Evolutionary conservation across 345 rosid species (phyloP).

Genomic region (Eutrema japonicum): DNA sequence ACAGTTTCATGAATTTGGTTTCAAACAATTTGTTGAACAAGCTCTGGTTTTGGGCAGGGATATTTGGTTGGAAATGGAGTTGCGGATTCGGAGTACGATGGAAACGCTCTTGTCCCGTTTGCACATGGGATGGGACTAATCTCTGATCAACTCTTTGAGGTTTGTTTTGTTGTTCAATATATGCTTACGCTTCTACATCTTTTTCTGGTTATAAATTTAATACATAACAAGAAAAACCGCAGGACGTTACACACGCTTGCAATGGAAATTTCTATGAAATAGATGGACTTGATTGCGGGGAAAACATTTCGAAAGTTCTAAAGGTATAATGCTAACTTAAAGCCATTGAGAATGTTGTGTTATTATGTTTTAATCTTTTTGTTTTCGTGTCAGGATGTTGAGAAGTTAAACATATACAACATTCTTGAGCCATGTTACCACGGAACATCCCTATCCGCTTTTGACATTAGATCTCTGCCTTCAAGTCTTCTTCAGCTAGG

Average conservation of each 20-base stretch:
- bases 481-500: constrained; percentile 63
- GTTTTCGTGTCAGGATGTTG: constrained; percentile 24
- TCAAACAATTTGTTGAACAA: neutral
- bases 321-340: constrained; percentile 3
- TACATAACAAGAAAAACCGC: constrained; percentile 21
- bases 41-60: constrained; percentile 55
- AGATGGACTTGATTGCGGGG: constrained; percentile 36
- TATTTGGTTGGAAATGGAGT: constrained; percentile 96
- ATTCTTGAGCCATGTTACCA: constrained; percentile 90
- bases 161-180: constrained; percentile 31
- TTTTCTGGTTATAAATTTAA: neutral
- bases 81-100: constrained; percentile 70
- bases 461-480: constrained; percentile 53
- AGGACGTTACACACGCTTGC: constrained; percentile 69
- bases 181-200: neutral
- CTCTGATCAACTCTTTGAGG: constrained; percentile 78
- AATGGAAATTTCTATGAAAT: constrained; percentile 58
- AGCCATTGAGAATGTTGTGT: neutral
- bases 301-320: constrained; percentile 52
- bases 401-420: constrained; percentile 66
- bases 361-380: neutral
- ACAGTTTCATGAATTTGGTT: constrained; percentile 4
- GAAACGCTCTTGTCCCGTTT: constrained; percentile 89
- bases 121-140: constrained; percentile 96
- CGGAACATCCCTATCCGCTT: constrained; percentile 45